These are phyloP conservation scores for carrot (Daucus carota) DNA, from an alignment of 129 eudicot species.

Conservation along the genomic window DH1_v3.0 NC_030388.2:15796001-15796500, in stretches of 20 bases:
- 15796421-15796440: conserved; percentile 53
- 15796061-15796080: conserved; percentile 23
- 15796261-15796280: too few relatives aligned
- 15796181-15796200: conserved; percentile 25
- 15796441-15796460: conserved; percentile 33
- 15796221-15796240: not conserved
- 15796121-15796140: conserved; percentile 52
- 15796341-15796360: not conserved
- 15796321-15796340: not conserved
- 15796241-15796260: not conserved
- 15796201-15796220: not conserved
- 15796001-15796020: conserved; percentile 19
- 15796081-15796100: conserved; percentile 27
- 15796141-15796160: conserved; percentile 37
- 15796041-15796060: not conserved
- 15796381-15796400: conserved; percentile 37
- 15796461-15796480: conserved; percentile 38
- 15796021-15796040: not conserved
- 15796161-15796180: conserved; percentile 49
- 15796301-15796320: too few relatives aligned
- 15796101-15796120: conserved; percentile 54
- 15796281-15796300: too few relatives aligned
- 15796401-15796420: conserved; percentile 39
- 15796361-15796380: not conserved
- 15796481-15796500: conserved; percentile 31